These are phyloP conservation scores for Boletus rubescentipes DNA, from an alignment of 768 basidiomycete genomes.

Conservation along the genomic window DNA sequence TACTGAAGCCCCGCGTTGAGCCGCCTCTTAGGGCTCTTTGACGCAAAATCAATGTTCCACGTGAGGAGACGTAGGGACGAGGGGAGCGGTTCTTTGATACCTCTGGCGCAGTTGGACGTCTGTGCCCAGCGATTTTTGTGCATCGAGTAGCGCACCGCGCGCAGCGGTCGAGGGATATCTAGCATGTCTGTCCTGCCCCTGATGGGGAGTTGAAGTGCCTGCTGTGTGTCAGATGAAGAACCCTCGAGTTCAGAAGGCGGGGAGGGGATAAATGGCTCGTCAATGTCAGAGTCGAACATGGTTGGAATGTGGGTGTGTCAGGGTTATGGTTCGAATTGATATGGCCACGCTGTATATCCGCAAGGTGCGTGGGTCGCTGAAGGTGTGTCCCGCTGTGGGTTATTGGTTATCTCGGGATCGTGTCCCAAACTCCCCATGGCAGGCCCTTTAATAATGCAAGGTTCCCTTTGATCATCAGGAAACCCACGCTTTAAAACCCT, in stretches of 20 bases:
- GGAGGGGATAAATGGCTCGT: slow-evolving; percentile 31
- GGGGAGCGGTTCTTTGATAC: slow-evolving; percentile 38
- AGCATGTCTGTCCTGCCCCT: slow-evolving; percentile 20
- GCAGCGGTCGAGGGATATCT: slow-evolving; percentile 30
- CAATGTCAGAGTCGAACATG: slow-evolving; percentile 30
- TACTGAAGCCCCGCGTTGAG: slow-evolving; percentile 50
- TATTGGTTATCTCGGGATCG: neutral
- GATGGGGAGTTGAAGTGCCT: slow-evolving; percentile 15
- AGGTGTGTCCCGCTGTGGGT: neutral
- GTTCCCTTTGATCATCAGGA: slow-evolving; percentile 5
- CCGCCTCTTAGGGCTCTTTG: slow-evolving; percentile 40
- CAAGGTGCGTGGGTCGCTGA: slow-evolving; percentile 8
- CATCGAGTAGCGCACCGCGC: slow-evolving; percentile 33
- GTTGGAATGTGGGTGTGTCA: slow-evolving; percentile 6
- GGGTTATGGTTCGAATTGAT: slow-evolving; percentile 9
- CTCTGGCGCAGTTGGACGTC: slow-evolving; percentile 36
- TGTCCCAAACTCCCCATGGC: neutral
- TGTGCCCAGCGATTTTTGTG: slow-evolving; percentile 34
- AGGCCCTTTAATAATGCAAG: slow-evolving; percentile 16
- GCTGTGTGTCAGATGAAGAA: slow-evolving; percentile 30
- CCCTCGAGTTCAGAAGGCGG: slow-evolving; percentile 26
- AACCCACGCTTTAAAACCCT: slow-evolving; percentile 11
- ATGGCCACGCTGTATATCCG: slow-evolving; percentile 13
- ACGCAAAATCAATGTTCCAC: slow-evolving; percentile 68
- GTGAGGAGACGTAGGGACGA: slow-evolving; percentile 55